These are phyloP conservation scores for Musa balbisiana DNA, from an alignment of 202 grass and related monocot genomes.

Conservation along the genomic window DNA sequence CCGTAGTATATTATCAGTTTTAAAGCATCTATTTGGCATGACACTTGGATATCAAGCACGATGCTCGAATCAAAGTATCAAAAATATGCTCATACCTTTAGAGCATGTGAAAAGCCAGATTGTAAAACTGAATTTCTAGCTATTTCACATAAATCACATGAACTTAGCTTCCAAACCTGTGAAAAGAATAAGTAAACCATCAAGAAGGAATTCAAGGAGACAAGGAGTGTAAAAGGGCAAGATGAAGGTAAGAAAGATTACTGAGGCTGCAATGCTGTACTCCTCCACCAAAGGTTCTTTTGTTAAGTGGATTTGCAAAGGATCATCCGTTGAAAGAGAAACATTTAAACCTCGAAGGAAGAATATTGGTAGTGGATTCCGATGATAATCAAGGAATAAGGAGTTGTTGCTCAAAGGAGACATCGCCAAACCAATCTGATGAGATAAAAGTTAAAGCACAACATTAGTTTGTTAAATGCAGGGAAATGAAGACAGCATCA, in stretches of 20 bases:
- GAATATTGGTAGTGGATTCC: slow-evolving; percentile 82
- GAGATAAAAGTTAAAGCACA: background rate
- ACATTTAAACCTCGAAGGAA: slow-evolving; percentile 77
- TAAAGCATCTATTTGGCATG: no score
- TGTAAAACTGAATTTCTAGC: slow-evolving; percentile 90
- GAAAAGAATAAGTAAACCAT: background rate
- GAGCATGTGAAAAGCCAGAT: slow-evolving; percentile 79
- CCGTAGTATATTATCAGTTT: background rate
- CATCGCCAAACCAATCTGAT: slow-evolving; percentile 85
- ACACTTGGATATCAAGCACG: background rate
- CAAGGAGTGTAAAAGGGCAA: background rate
- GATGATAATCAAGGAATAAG: slow-evolving; percentile 79
- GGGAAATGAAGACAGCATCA: background rate
- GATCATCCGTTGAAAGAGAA: slow-evolving; percentile 88
- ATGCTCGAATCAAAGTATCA: background rate
- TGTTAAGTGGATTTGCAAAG: slow-evolving; percentile 85
- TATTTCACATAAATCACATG: slow-evolving; percentile 84
- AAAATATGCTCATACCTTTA: slow-evolving; percentile 43
- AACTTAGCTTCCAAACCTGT: slow-evolving; percentile 91
- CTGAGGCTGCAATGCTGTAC: slow-evolving; percentile 87
- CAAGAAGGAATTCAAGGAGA: background rate
- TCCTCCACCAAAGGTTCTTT: slow-evolving; percentile 98
- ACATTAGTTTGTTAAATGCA: background rate
- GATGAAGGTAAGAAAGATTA: slow-evolving; percentile 11
- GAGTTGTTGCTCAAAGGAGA: slow-evolving; percentile 97